Base-by-base conservation (phyloP, 164 flowering plant species). In the Vitis rupestris region DNA sequence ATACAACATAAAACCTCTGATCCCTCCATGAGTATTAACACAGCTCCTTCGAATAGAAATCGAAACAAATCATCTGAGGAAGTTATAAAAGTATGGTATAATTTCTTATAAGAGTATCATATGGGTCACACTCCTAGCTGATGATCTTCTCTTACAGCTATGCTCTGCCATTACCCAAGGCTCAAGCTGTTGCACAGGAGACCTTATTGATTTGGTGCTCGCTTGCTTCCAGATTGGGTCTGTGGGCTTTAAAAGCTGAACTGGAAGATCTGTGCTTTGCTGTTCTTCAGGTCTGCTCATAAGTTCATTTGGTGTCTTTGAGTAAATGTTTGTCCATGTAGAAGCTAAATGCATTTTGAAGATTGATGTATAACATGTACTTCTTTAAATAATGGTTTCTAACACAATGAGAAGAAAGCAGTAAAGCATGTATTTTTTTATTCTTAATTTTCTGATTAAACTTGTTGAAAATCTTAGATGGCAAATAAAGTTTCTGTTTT, bases 201-300 rank as follows among this genome's bases (percentile, higher is more conserved):
- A 90, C 98, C 59, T 77, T 94, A 69, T 84, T 86, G 72, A 84
- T 91, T 71, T 94, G 98, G 98, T 94, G 98, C 73, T 94, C 98
- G 50, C 94, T 94, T 74, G 98, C 98, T 77, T 94, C 98, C 10
- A 86, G 96, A 81, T 79, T 94, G 83, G 98, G 97, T 57, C 78
- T 94, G 27, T 94, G 98, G 98, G 97, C 98, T 69, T 73, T 94
- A 68, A 94, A 94, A 83, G 91, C 98, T 70, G 98, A 94, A 75
- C 77, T 94, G 69, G 98, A 94, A 85, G 98, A 94, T 84, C 76
- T 94, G 13, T 94, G 97, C 80, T 94, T 94, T 84, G 97, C 96
- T 70, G 97, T 94, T 78, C 87, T 94, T 77, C 94, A 94, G 97
- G 98, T 91, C 8, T 44, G 74, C 57, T 68, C 59, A 61, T 62